phyloP scores from a whole-genome alignment of 2,329 filamentous ascomycete genomes.

The Annulohypoxylon truncatum region DNA sequence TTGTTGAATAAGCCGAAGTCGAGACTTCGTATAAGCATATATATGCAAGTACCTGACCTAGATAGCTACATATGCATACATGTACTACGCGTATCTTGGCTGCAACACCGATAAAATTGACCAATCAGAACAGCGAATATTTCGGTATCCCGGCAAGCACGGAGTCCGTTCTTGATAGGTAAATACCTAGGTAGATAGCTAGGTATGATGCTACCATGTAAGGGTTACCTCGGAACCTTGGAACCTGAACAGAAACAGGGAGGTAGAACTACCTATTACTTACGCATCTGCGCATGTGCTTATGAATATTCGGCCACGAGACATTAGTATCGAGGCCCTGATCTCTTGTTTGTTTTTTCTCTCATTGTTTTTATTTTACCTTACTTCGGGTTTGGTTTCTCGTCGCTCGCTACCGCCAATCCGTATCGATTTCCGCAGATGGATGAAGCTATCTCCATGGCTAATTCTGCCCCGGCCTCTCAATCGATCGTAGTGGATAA shows the following conservation, averaged over 20 bases:
- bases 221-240: slow-evolving; percentile 1
- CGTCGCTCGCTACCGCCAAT: slow-evolving; percentile 24
- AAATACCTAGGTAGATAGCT: too few species aligned
- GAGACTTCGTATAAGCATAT: not conserved
- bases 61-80: not conserved
- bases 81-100: not conserved
- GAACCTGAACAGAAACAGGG: not conserved
- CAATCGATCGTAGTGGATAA: slow-evolving; percentile 17
- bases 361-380: not conserved
- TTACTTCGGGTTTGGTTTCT: not conserved
- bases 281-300: not conserved
- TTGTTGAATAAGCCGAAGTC: too few species aligned
- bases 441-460: slow-evolving; percentile 23
- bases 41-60: not conserved
- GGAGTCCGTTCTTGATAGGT: slow-evolving; percentile 3
- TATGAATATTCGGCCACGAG: not conserved
- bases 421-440: slow-evolving; percentile 3
- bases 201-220: too few species aligned
- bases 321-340: slow-evolving; percentile 1
- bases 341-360: not conserved
- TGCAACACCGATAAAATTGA: not conserved
- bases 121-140: not conserved
- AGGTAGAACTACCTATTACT: not conserved
- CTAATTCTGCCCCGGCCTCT: not conserved
- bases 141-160: slow-evolving; percentile 11